Base-by-base conservation (phyloP, 768 basidiomycete genomes). In the Pleurotus sapidus region DNA sequence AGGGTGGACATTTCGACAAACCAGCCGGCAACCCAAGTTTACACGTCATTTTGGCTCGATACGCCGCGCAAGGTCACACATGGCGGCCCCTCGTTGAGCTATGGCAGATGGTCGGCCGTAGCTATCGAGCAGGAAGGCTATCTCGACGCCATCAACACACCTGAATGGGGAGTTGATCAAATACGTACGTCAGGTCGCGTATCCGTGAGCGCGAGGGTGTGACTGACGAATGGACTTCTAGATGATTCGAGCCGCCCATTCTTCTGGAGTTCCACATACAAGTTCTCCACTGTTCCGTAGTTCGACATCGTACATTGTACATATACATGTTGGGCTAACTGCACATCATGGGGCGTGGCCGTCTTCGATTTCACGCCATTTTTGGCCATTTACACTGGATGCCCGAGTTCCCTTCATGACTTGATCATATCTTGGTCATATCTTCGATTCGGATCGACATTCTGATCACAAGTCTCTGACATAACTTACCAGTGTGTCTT, bases 121-220 rank as follows among this genome's bases (percentile, higher is more conserved):
- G 82, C 79, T 0, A 76, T 84, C 51, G 82, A 83, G 61, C 81
- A 81, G 60, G 72, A 81, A 61, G 79, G 80, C 6, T 79, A 77
- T 59, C 70, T 83, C 45, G 82, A 77, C 63, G 82, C 81, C 9
- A 81, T 84, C 54, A 81, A 84, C 59, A 80, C 76, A 4, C 82
- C 82, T 0, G 76, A 83, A 64, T 84, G 79, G 79, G 68, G 69
- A 15, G 71, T 81, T 2, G 74, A 83, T 64, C 79, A 82, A 60
- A 81, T 83, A 46, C 79, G 79, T 82, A 60, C 62, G 80, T 20
- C 39, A 27, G 9, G 30, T 34, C 30, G 30, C 30, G 30, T 34
- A 34, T 7, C 30, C 9, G 30, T 7, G 30, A 34, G 30, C 9
- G 30, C 30, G 30, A 34, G 30, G 8, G 8, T 34, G 30, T 34